These are phyloP conservation scores for Umbelopsis isabellina DNA, from an alignment of 192 early-diverging fungal genomes.

Conservation along the genomic window DNA sequence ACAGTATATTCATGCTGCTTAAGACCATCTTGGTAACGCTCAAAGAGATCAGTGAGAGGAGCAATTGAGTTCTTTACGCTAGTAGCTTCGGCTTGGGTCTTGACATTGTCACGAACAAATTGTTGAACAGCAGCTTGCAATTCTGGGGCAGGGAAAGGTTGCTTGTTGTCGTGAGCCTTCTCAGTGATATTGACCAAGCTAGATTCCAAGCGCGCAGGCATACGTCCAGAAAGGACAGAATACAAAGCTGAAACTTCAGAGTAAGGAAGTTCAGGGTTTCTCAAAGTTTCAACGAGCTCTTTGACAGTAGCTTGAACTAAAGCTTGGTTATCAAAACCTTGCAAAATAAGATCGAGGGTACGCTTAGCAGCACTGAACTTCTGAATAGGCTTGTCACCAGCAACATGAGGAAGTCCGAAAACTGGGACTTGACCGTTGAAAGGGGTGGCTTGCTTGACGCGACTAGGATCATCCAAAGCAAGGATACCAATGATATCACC, in stretches of 20 bases:
- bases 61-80: constrained; percentile 63
- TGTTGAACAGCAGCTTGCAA: constrained; percentile 66
- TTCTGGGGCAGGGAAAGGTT: constrained; percentile 73
- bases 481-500: constrained; percentile 95
- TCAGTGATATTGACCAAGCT: constrained; percentile 57
- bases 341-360: constrained; percentile 74
- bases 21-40: constrained; percentile 74
- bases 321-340: constrained; percentile 86
- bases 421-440: constrained; percentile 76
- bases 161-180: constrained; percentile 39
- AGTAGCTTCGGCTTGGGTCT: constrained; percentile 66
- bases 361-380: constrained; percentile 64
- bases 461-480: constrained; percentile 91
- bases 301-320: constrained; percentile 72
- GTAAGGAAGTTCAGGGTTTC: constrained; percentile 82
- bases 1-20: constrained; percentile 74
- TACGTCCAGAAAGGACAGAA: constrained; percentile 82
- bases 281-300: constrained; percentile 74
- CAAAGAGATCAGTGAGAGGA: constrained; percentile 70
- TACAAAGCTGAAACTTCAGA: constrained; percentile 80
- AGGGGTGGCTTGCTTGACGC: constrained; percentile 86
- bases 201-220: constrained; percentile 71
- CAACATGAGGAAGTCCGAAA: constrained; percentile 78
- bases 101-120: constrained; percentile 47
- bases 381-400: constrained; percentile 90